These are phyloP conservation scores for Botryotinia calthae DNA, from an alignment of 2,329 filamentous ascomycete species.

Conservation along the genomic window DNA sequence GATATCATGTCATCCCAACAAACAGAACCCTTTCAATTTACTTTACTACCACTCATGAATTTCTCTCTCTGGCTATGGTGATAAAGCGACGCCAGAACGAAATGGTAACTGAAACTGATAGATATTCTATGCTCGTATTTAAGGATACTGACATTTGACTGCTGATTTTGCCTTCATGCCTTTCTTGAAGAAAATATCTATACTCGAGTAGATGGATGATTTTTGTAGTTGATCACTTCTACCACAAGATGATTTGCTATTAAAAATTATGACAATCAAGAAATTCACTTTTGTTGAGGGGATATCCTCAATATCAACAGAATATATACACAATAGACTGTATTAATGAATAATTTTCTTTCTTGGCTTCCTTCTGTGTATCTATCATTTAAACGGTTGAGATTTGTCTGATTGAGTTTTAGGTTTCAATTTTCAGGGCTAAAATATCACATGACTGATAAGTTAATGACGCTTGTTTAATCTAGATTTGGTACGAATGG, in stretches of 20 bases:
- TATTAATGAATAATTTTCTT: not conserved
- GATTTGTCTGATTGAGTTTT: constrained; percentile 17
- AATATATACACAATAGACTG: not conserved
- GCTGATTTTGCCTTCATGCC: not conserved
- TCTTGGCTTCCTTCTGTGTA: constrained; percentile 5
- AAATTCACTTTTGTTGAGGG: not conserved
- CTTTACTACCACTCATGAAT: not conserved
- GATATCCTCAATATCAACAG: not conserved
- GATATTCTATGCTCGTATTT: not conserved
- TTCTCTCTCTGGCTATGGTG: not conserved
- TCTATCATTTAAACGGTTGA: constrained; percentile 12
- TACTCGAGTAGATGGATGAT: not conserved
- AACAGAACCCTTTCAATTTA: not conserved
- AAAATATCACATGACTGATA: constrained; percentile 17
- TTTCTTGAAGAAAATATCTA: not conserved
- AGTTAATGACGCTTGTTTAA: constrained; percentile 13
- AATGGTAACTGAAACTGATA: not conserved
- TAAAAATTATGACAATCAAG: not conserved
- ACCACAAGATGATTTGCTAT: not conserved
- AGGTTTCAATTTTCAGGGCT: constrained; percentile 16
- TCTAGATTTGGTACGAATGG: not conserved
- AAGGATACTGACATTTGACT: not conserved
- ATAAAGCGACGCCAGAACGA: too few species aligned
- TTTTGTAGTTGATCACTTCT: not conserved
- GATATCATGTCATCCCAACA: not conserved